Evolutionary conservation across 768 basidiomycete species (phyloP), one percentile per base, ranked within the genome.

Genomic region (Epithele typhae): DNA sequence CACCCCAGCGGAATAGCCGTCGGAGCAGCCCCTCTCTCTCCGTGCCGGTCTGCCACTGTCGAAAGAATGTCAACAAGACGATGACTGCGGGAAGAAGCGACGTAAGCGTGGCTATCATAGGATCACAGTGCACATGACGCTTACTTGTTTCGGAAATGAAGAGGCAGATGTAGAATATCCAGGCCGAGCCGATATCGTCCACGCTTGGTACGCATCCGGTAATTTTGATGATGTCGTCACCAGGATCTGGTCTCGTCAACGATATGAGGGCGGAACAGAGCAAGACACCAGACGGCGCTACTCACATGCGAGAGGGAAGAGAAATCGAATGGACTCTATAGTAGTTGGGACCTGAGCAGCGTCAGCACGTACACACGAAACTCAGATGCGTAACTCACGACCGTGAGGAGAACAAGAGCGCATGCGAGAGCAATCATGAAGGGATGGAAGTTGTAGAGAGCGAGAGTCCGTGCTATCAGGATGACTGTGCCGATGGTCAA

Each of bases 381-480:
- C 22, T 11, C 12, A 23, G n/a, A n/a, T n/a, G n/a, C n/a, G n/a
- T 14, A 3, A 35, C 45, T 12, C 8, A 46, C 45, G 11, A 46
- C 17, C 21, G 40, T 27, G 32, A 27, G 27, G 32, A 46, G 19
- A 2, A 14, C 23, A 9, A 32, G n/a, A 15, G 36, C 37, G 3
- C 7, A 19, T 37, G 32, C 30, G 11, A 32, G 5, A 21, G 14
- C 17, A 2, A 37, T 14, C 12, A 46, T 32, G 27, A 25, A 33
- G 7, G 8, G 30, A 1, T 19, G 11, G 38, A 46, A 46, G 4
- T 40, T 30, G 38, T 46, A 40, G 15, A 46, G 14, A 15, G 45
- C 45, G 25, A 46, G 38, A 6, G 45, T 46, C 32, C 45, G 27
- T 9, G 39, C 45, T 6, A 46, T 38, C 1, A 46, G 23, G 22